A percentile compares a stretch with the other conserved stretches of the same genome.
phyloP scores from a whole-genome alignment of 2,329 filamentous ascomycete species.

The Nigrospora sphaerica region DNA sequence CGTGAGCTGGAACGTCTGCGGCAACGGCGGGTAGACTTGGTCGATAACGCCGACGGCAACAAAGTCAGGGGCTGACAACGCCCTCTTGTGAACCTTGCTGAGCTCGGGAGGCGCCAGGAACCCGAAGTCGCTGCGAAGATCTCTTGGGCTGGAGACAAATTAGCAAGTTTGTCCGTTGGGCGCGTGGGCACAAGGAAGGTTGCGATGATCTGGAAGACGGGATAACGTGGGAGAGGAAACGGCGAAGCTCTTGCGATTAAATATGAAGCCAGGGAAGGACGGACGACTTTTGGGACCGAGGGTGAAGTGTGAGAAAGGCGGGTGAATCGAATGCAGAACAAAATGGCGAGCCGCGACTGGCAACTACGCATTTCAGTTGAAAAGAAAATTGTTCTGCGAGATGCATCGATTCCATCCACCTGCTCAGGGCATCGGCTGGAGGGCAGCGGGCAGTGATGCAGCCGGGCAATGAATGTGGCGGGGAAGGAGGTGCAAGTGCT shows the following conservation, averaged over 20 bases:
- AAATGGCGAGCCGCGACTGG: too few species aligned
- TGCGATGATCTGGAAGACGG: not conserved
- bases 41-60: slow-evolving; percentile 17
- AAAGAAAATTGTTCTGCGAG: too few species aligned
- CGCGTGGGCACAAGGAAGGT: not conserved
- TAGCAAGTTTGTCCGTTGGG: not conserved
- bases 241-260: not conserved
- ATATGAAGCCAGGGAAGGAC: not conserved
- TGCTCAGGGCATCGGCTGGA: too few species aligned
- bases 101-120: slow-evolving; percentile 11
- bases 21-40: slow-evolving; percentile 12
- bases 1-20: slow-evolving; percentile 17
- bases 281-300: too few species aligned
- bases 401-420: too few species aligned
- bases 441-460: too few species aligned
- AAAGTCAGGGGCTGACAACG: slow-evolving; percentile 42
- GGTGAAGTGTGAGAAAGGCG: too few species aligned
- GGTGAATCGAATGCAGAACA: too few species aligned
- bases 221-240: not conserved
- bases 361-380: too few species aligned
- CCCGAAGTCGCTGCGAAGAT: slow-evolving; percentile 2
- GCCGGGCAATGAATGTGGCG: too few species aligned
- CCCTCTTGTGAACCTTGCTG: slow-evolving; percentile 36
- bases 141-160: slow-evolving; percentile 5
- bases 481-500: too few species aligned